These are phyloP conservation scores for Triticum timopheevii DNA, from an alignment of 176 grass and related monocot genomes.

Conservation along the genomic window DNA sequence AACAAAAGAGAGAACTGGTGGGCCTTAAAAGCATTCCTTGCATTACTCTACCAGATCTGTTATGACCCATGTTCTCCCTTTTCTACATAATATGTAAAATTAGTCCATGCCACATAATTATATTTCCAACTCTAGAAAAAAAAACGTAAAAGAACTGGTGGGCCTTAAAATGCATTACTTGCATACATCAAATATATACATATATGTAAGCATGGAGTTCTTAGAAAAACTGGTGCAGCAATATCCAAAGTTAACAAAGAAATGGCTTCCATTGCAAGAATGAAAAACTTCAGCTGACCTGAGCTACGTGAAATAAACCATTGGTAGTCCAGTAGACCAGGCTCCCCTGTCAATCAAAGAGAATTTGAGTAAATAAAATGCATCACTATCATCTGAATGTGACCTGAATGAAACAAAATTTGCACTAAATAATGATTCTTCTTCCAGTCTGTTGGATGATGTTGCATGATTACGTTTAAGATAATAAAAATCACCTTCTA, in stretches of 20 bases:
- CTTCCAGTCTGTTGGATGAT: neutral
- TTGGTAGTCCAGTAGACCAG: constrained; percentile 93
- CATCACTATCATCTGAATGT: neutral
- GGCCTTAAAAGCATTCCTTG: neutral
- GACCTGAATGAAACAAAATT: constrained; percentile 29
- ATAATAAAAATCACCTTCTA: neutral
- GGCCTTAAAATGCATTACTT: constrained; percentile 3
- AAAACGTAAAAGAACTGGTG: constrained; percentile 17
- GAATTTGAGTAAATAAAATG: neutral
- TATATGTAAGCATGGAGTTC: neutral
- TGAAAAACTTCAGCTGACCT: constrained; percentile 43
- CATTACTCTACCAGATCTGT: neutral
- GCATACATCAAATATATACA: constrained; percentile 1
- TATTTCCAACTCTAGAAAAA: constrained; percentile 9
- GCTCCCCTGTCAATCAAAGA: constrained; percentile 63
- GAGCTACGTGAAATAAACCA: constrained; percentile 68
- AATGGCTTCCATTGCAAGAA: constrained; percentile 10
- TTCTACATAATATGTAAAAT: constrained; percentile 11
- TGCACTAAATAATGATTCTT: neutral
- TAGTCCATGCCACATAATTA: neutral
- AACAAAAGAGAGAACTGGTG: constrained; percentile 5
- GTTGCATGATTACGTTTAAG: neutral
- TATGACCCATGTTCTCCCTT: neutral
- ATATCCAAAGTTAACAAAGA: constrained; percentile 35
- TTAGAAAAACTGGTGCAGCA: constrained; percentile 23